Conservation (phyloP, 768 basidiomycete genomes). For the Leucogyrophana mollusca region DNA sequence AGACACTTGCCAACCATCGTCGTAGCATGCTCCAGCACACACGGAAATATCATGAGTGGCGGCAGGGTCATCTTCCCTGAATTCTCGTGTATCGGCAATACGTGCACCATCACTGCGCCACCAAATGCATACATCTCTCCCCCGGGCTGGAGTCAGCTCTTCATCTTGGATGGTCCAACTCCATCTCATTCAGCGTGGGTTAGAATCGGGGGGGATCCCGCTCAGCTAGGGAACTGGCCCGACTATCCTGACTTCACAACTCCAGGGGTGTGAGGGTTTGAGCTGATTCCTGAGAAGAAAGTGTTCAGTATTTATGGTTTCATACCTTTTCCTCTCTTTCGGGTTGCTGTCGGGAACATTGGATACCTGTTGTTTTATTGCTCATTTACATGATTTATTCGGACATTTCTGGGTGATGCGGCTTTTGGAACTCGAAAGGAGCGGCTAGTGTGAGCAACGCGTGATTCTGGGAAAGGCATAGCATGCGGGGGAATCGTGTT, state of each 20-base stretch:
- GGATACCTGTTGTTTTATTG: not conserved
- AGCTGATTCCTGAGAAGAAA: not conserved
- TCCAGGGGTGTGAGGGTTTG: slow-evolving; percentile 52
- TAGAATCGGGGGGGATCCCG: slow-evolving; percentile 78
- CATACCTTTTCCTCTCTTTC: not conserved
- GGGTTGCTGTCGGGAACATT: not conserved
- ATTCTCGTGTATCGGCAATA: slow-evolving; percentile 65
- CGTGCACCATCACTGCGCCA: slow-evolving; percentile 76
- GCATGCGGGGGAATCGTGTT: no score
- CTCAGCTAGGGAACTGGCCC: slow-evolving; percentile 71
- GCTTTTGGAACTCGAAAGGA: slow-evolving; percentile 37
- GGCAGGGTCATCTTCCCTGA: slow-evolving; percentile 70
- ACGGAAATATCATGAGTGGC: slow-evolving; percentile 73
- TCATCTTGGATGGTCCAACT: slow-evolving; percentile 75
- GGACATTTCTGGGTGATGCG: slow-evolving; percentile 36
- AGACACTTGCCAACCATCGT: not conserved
- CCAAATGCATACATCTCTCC: slow-evolving; percentile 67
- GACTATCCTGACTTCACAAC: slow-evolving; percentile 61
- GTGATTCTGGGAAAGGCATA: no score
- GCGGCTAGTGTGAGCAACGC: no score
- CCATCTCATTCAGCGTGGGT: slow-evolving; percentile 76
- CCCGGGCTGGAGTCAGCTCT: slow-evolving; percentile 77
- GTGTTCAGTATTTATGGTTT: not conserved
- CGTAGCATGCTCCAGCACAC: slow-evolving; percentile 69
- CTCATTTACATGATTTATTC: not conserved